phyloP scores from a whole-genome alignment of 306 rosid genomes.

The Medicago arabica region DNA sequence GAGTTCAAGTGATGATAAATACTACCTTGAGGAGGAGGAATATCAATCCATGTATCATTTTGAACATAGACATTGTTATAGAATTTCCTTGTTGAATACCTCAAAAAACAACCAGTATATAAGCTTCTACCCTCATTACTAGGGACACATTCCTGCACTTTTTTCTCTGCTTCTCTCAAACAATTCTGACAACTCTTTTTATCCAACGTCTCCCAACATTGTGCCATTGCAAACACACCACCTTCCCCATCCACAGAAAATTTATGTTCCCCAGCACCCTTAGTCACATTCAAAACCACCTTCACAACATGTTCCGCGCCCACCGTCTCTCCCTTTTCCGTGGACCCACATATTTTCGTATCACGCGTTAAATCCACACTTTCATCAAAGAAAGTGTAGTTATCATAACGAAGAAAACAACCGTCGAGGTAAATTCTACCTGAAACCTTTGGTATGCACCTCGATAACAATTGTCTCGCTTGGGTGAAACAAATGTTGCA shows the following conservation, averaged over 20 bases:
- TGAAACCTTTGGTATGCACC: slow-evolving; percentile 47
- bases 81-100: slow-evolving; percentile 62
- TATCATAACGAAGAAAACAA: slow-evolving; percentile 63
- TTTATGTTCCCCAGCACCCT: slow-evolving; percentile 18
- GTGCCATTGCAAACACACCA: slow-evolving; percentile 67
- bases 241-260: slow-evolving; percentile 43
- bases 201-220: slow-evolving; percentile 59
- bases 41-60: background rate
- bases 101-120: slow-evolving; percentile 59
- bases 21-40: background rate
- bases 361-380: slow-evolving; percentile 22
- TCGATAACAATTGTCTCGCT: slow-evolving; percentile 39
- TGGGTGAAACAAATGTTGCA: slow-evolving; percentile 51
- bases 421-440: slow-evolving; percentile 61
- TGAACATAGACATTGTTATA: background rate
- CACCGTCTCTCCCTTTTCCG: background rate
- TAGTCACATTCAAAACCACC: slow-evolving; percentile 45
- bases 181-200: slow-evolving; percentile 44
- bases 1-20: background rate
- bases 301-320: background rate
- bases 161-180: slow-evolving; percentile 38
- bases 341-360: slow-evolving; percentile 30
- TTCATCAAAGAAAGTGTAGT: slow-evolving; percentile 45
- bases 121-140: slow-evolving; percentile 52
- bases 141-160: slow-evolving; percentile 45